Evolutionary conservation across 1,284 basidiomycete species (phyloP).

Genomic region (Trichosporon faecale): DNA sequence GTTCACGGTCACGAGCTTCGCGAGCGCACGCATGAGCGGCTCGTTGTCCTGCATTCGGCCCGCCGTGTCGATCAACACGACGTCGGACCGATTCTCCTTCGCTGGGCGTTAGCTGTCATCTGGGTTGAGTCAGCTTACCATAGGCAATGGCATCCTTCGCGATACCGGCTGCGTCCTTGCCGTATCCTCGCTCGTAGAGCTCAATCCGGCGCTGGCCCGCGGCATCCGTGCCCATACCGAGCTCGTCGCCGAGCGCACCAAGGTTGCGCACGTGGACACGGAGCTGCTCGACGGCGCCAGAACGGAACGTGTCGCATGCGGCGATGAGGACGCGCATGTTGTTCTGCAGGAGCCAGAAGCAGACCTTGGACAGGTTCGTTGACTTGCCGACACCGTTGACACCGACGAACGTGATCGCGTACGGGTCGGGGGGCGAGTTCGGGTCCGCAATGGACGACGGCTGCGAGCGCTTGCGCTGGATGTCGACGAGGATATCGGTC

Average conservation of each 20-base stretch:
- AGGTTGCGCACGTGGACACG: conserved; percentile 95
- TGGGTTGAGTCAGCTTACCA: conserved; percentile 57
- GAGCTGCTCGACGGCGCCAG: conserved; percentile 96
- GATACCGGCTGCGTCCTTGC: conserved; percentile 96
- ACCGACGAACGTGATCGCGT: conserved; percentile 95
- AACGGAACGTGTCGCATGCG: conserved; percentile 97
- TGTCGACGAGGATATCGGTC: conserved; percentile 81
- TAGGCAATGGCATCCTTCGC: conserved; percentile 90
- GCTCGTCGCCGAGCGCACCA: conserved; percentile 74
- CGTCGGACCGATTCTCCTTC: conserved; percentile 82
- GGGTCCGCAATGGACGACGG: conserved; percentile 65
- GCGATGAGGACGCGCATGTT: conserved; percentile 89
- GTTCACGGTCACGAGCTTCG: conserved; percentile 89
- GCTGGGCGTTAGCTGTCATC: conserved; percentile 54
- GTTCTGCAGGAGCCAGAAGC: conserved; percentile 98
- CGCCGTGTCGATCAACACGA: conserved; percentile 94
- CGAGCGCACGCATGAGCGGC: conserved; percentile 96
- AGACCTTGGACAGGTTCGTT: conserved; percentile 96
- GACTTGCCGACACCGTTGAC: conserved; percentile 99
- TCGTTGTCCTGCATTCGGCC: conserved; percentile 98
- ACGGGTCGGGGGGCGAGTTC: conserved; percentile 64
- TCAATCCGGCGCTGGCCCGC: conserved; percentile 58
- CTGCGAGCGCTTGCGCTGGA: conserved; percentile 56
- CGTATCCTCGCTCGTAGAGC: conserved; percentile 93
- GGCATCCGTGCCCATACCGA: conserved; percentile 51